Evolutionary conservation across 176 grass and related monocot genomes (phyloP).

Genomic region (Bonia amplexicaulis): DNA sequence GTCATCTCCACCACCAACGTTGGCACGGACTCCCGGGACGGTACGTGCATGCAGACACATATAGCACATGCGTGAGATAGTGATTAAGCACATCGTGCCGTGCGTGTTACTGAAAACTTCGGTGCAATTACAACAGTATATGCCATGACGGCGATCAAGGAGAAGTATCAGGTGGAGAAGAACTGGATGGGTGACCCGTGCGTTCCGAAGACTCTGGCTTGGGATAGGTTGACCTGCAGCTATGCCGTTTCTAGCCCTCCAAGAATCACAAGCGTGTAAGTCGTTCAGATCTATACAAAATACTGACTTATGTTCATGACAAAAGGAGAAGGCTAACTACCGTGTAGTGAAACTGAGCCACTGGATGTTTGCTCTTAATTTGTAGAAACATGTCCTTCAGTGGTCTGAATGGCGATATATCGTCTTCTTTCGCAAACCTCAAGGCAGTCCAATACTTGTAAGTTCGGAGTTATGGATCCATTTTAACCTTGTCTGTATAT

Average conservation of each 20-base stretch:
- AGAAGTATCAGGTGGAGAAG: conserved; percentile 35
- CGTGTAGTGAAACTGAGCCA: neutral
- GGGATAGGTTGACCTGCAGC: conserved; percentile 59
- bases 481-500: neutral
- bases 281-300: neutral
- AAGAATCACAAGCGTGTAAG: conserved; percentile 48
- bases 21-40: conserved; percentile 36
- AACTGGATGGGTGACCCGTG: conserved; percentile 70
- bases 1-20: conserved; percentile 22
- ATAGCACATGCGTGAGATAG: too few relatives aligned
- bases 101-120: neutral
- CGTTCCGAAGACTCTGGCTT: conserved; percentile 31
- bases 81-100: too few relatives aligned
- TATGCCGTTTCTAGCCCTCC: conserved; percentile 27
- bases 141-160: conserved; percentile 53
- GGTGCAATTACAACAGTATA: conserved; percentile 32
- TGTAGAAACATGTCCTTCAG: conserved; percentile 47
- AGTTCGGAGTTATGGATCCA: neutral
- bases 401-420: conserved; percentile 42
- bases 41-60: neutral
- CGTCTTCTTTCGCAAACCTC: conserved; percentile 23
- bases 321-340: neutral
- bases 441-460: conserved; percentile 40
- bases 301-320: neutral
- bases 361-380: neutral